phyloP scores from a whole-genome alignment of 306 rosid genomes.

The Sicyos baderoa region DNA sequence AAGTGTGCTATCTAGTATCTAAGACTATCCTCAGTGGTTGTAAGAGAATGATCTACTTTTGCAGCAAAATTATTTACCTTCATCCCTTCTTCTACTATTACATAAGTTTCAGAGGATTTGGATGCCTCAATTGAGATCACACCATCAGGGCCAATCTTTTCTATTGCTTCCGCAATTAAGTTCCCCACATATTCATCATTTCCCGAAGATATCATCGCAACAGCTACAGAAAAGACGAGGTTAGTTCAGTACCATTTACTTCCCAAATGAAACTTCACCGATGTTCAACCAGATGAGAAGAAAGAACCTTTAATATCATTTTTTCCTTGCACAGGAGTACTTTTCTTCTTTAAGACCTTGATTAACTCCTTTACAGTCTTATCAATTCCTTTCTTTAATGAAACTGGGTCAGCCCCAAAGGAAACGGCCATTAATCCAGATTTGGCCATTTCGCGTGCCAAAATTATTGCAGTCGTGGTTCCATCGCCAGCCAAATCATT shows the following conservation, averaged over 20 bases:
- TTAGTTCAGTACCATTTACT: conserved; percentile 16
- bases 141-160: conserved; percentile 89
- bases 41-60: neutral
- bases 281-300: conserved; percentile 22
- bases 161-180: conserved; percentile 77
- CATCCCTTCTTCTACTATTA: conserved; percentile 87
- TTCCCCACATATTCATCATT: conserved; percentile 76
- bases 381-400: conserved; percentile 86
- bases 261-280: conserved; percentile 23
- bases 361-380: conserved; percentile 64
- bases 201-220: conserved; percentile 88
- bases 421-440: conserved; percentile 67
- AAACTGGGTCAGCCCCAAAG: conserved; percentile 85
- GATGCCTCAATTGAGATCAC: conserved; percentile 78
- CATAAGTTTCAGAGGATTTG: conserved; percentile 65
- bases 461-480: conserved; percentile 81
- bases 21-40: neutral
- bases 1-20: neutral
- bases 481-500: conserved; percentile 95
- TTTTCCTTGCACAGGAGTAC: conserved; percentile 75
- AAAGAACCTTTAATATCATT: conserved; percentile 72
- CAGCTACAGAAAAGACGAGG: conserved; percentile 45
- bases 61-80: conserved; percentile 42
- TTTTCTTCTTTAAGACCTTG: conserved; percentile 62
- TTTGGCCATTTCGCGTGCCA: conserved; percentile 83